Evolutionary conservation across 352 stramenopile genomes (phyloP).

Genomic region (Salisapilia sapeloensis): DNA sequence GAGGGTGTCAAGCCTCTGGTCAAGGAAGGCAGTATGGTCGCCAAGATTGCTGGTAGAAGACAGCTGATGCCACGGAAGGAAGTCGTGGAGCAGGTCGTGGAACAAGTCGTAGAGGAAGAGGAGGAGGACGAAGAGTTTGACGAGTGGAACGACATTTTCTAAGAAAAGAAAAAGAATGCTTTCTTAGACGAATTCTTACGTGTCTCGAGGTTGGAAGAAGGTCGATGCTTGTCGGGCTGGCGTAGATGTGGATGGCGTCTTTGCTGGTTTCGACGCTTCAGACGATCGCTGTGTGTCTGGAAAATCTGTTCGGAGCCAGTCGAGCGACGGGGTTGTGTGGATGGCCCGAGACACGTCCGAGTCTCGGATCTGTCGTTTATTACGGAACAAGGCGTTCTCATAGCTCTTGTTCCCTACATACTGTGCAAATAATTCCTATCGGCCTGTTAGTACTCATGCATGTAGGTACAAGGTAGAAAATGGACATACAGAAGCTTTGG

Average conservation of each 20-base stretch:
- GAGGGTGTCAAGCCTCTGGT: slow-evolving; percentile 59
- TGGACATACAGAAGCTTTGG: slow-evolving; percentile 73
- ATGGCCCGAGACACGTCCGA: slow-evolving; percentile 64
- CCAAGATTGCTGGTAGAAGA: slow-evolving; percentile 75
- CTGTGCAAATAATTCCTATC: slow-evolving; percentile 77
- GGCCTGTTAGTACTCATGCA: neutral
- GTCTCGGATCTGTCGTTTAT: slow-evolving; percentile 63
- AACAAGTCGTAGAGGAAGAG: slow-evolving; percentile 42
- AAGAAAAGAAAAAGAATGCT: slow-evolving; percentile 9
- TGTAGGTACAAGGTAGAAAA: neutral
- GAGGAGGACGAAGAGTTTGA: slow-evolving; percentile 70
- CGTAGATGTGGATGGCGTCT: neutral
- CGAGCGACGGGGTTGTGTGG: slow-evolving; percentile 50
- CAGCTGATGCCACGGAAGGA: slow-evolving; percentile 65
- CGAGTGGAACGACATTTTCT: slow-evolving; percentile 82
- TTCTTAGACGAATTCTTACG: too few species aligned
- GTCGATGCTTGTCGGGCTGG: slow-evolving; percentile 7
- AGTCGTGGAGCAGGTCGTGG: slow-evolving; percentile 32
- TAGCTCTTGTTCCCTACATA: slow-evolving; percentile 84
- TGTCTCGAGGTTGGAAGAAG: slow-evolving; percentile 45
- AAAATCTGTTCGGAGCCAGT: slow-evolving; percentile 80
- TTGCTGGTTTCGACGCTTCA: slow-evolving; percentile 1
- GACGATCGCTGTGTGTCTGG: slow-evolving; percentile 23
- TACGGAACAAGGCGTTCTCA: slow-evolving; percentile 67
- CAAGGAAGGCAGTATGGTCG: slow-evolving; percentile 40